Percentiles rank a stretch among this genome's conserved stretches.
Evolutionary conservation across 2,329 filamentous ascomycete species (phyloP).

Genomic region (Pseudogymnoascus sp.): DNA sequence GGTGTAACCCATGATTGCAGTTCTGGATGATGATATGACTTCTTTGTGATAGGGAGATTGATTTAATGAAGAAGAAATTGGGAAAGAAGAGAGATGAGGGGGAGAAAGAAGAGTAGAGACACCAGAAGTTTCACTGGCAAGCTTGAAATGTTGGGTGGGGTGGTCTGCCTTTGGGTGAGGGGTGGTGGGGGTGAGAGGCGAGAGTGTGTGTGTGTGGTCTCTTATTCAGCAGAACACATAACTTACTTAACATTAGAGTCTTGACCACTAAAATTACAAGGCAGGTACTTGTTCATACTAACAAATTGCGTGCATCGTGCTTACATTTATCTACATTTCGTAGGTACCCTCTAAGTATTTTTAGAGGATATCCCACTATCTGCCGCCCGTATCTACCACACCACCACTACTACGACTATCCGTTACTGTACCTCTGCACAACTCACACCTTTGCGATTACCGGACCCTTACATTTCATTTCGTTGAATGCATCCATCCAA

Average conservation of each 20-base stretch:
- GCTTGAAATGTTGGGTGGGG: slow-evolving; percentile 6
- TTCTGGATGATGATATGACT: not conserved
- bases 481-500: not conserved
- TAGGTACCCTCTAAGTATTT: not conserved
- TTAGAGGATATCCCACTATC: not conserved
- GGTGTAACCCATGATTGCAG: slow-evolving; percentile 73
- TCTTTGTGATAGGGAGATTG: not conserved
- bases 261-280: not conserved
- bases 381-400: not conserved
- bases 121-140: slow-evolving; percentile 4
- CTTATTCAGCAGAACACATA: not conserved
- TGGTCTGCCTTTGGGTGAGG: not conserved
- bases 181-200: not conserved
- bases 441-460: not conserved
- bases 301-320: no score
- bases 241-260: not conserved
- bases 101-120: not conserved
- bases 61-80: not conserved
- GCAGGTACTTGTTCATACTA: not conserved
- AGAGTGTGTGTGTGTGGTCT: not conserved
- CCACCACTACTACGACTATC: no score
- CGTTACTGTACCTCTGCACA: not conserved
- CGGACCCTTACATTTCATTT: not conserved
- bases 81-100: not conserved
- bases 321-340: not conserved